These are phyloP conservation scores for Verticillium zaregamsianum DNA, from an alignment of 2,329 filamentous ascomycete genomes.

Conservation along the genomic window DNA sequence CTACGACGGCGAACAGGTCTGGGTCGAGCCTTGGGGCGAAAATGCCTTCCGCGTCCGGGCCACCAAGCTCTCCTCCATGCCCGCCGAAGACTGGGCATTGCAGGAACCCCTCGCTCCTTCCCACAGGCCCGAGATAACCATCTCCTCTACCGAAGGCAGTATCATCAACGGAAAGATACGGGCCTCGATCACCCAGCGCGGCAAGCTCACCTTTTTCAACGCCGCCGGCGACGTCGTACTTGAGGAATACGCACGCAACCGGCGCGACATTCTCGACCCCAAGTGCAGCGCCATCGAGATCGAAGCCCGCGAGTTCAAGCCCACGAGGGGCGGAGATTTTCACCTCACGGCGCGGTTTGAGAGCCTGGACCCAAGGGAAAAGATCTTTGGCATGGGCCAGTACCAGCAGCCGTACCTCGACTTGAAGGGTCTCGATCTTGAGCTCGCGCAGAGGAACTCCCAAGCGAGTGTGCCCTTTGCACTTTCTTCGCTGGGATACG, in stretches of 20 bases:
- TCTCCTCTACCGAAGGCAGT: slow-evolving; percentile 16
- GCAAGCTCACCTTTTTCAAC: slow-evolving; percentile 24
- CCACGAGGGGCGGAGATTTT: slow-evolving; percentile 43
- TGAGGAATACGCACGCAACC: slow-evolving; percentile 25
- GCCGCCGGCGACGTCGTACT: slow-evolving; percentile 19
- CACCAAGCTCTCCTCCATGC: slow-evolving; percentile 32
- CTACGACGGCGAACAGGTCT: slow-evolving; percentile 41
- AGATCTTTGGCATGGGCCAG: slow-evolving; percentile 61
- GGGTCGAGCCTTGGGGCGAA: slow-evolving; percentile 43
- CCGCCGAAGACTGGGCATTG: slow-evolving; percentile 33
- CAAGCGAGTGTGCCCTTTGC: slow-evolving; percentile 59
- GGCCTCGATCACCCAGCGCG: slow-evolving; percentile 19
- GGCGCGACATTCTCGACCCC: slow-evolving; percentile 35
- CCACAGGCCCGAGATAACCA: slow-evolving; percentile 7
- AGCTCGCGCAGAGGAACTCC: slow-evolving; percentile 59
- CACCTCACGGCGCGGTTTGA: slow-evolving; percentile 53
- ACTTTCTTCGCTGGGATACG: slow-evolving; percentile 53
- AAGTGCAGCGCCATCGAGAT: slow-evolving; percentile 52
- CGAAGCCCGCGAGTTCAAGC: slow-evolving; percentile 50
- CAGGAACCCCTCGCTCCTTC: neutral
- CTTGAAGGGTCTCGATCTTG: slow-evolving; percentile 55
- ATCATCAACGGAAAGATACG: slow-evolving; percentile 25
- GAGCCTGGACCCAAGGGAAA: slow-evolving; percentile 45
- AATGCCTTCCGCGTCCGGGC: slow-evolving; percentile 42
- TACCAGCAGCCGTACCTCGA: slow-evolving; percentile 58